Evolutionary conservation across 2,329 filamentous ascomycete species (phyloP).

Genomic region (Alternaria gansuensis): DNA sequence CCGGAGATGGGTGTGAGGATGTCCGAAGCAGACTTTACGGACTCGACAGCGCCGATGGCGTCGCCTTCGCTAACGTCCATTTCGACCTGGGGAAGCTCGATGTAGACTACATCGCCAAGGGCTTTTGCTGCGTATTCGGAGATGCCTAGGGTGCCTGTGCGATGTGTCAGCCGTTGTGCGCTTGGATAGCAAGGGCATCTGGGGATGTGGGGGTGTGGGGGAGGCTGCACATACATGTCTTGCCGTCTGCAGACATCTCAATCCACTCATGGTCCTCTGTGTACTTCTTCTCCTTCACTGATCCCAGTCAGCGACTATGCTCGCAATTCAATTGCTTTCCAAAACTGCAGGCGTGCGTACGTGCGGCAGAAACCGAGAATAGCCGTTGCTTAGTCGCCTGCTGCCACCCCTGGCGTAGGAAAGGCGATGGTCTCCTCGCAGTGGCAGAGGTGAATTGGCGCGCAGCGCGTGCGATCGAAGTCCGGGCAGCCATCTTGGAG

Average conservation of each 20-base stretch:
- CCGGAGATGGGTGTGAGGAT: conserved; percentile 90
- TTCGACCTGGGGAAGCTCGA: conserved; percentile 83
- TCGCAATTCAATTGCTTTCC: conserved; percentile 10
- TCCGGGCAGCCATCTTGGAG: conserved; percentile 49
- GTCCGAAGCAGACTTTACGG: conserved; percentile 97
- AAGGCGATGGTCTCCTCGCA: conserved; percentile 35
- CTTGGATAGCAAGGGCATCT: conserved; percentile 6
- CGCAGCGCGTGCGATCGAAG: conserved; percentile 44
- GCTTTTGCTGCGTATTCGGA: conserved; percentile 89
- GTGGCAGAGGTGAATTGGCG: conserved; percentile 48
- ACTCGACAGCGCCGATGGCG: conserved; percentile 92
- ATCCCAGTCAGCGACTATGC: conserved; percentile 26
- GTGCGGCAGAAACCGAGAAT: conserved; percentile 51
- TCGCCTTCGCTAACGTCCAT: conserved; percentile 78
- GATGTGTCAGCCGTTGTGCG: neutral
- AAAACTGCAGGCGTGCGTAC: conserved; percentile 32
- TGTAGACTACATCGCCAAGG: conserved; percentile 95
- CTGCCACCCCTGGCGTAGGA: conserved; percentile 41
- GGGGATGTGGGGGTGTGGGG: conserved; percentile 13
- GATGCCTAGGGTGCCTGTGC: conserved; percentile 76
- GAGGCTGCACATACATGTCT: conserved; percentile 66
- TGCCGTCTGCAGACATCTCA: conserved; percentile 82
- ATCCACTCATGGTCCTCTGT: conserved; percentile 99
- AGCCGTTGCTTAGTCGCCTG: conserved; percentile 42
- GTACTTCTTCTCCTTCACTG: conserved; percentile 80